Evolutionary conservation across 1,284 basidiomycete species (phyloP).

Genomic region (Malassezia slooffiae): DNA sequence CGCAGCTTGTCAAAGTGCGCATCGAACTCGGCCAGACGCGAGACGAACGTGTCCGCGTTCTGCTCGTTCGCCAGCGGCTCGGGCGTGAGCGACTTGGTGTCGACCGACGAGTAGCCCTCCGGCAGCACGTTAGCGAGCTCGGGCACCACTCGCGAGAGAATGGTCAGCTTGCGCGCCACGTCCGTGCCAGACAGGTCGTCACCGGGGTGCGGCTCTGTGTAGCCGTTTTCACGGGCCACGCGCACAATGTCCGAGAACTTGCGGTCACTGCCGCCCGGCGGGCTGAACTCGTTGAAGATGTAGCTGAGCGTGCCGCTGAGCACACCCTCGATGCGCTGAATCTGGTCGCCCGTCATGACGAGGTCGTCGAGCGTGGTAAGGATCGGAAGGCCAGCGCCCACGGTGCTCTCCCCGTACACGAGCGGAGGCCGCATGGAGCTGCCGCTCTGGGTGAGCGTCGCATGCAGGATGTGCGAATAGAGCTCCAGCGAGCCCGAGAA

Average conservation of each 20-base stretch:
- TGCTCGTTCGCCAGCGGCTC: conserved; percentile 57
- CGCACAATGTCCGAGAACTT: conserved; percentile 80
- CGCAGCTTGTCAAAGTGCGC: conserved; percentile 65
- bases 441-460: conserved; percentile 2
- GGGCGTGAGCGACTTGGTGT: conserved; percentile 77
- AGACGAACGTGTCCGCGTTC: conserved; percentile 58
- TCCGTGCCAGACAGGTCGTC: conserved; percentile 94
- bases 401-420: conserved; percentile 82
- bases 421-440: conserved; percentile 55
- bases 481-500: conserved; percentile 66
- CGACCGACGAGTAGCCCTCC: conserved; percentile 66
- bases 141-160: conserved; percentile 60
- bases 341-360: conserved; percentile 77
- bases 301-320: conserved; percentile 94
- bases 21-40: conserved; percentile 72
- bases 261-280: conserved; percentile 47
- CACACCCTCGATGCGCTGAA: conserved; percentile 57
- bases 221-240: conserved; percentile 79
- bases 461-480: conserved; percentile 58
- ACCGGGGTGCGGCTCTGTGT: conserved; percentile 96
- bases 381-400: conserved; percentile 89
- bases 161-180: conserved; percentile 91
- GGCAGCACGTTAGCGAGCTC: conserved; percentile 49
- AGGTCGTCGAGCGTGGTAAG: conserved; percentile 83
- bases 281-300: conserved; percentile 87